These are phyloP conservation scores for Stachybotrys chartarum DNA, from an alignment of 2,329 filamentous ascomycete species.

Conservation along the genomic window DNA sequence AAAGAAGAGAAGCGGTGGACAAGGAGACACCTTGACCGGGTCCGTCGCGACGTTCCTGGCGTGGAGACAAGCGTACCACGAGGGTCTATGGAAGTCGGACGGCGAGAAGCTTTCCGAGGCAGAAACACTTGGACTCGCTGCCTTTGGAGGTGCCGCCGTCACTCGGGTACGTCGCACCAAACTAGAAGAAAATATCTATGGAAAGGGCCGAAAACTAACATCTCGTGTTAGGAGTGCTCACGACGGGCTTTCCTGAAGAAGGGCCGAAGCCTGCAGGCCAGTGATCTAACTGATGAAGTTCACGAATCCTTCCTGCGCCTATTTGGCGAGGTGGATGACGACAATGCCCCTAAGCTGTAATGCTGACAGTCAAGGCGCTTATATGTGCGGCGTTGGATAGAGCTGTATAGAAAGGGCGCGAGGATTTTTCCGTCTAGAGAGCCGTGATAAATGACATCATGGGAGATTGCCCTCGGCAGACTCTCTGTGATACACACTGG, in stretches of 20 bases:
- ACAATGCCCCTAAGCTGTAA: slow-evolving; percentile 26
- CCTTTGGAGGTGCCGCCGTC: slow-evolving; percentile 79
- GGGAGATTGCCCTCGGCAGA: no score
- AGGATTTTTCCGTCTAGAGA: not conserved
- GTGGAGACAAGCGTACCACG: slow-evolving; percentile 82
- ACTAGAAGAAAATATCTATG: not conserved
- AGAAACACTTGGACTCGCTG: slow-evolving; percentile 68
- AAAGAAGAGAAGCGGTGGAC: slow-evolving; percentile 83
- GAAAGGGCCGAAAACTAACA: not conserved
- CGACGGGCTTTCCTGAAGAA: slow-evolving; percentile 78
- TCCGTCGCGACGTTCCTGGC: slow-evolving; percentile 80
- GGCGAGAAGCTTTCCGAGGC: slow-evolving; percentile 37
- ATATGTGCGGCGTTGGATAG: no score
- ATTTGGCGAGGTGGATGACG: slow-evolving; percentile 61
- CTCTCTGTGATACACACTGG: no score
- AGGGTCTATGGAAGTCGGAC: slow-evolving; percentile 65
- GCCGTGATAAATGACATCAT: no score
- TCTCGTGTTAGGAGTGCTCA: slow-evolving; percentile 59
- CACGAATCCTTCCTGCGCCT: slow-evolving; percentile 72
- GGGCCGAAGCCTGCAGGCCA: slow-evolving; percentile 84
- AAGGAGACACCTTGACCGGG: slow-evolving; percentile 92
- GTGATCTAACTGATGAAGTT: slow-evolving; percentile 87
- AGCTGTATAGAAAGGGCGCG: not conserved
- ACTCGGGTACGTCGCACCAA: slow-evolving; percentile 57
- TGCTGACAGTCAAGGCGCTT: not conserved